Conservation (phyloP, 1,139 yeast genomes). For the Schizosaccharomyces versatilis region DNA sequence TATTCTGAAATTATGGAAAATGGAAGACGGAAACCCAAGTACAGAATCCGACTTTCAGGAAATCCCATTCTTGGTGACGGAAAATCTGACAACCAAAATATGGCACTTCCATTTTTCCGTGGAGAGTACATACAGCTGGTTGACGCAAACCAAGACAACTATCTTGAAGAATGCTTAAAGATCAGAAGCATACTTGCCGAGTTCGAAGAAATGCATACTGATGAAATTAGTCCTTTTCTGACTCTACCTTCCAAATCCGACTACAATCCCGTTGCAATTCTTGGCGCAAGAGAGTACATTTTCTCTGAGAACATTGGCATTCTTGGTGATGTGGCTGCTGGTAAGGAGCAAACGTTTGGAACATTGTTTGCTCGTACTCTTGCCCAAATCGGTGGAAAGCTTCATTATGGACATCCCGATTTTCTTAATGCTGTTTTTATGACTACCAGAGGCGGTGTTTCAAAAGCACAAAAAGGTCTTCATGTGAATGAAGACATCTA, state of each 20-base stretch:
- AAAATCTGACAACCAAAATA: slow-evolving; percentile 97
- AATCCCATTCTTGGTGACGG: slow-evolving; percentile 98
- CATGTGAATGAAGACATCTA: slow-evolving; percentile 97
- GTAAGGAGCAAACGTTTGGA: slow-evolving; percentile 98
- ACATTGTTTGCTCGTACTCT: slow-evolving; percentile 91
- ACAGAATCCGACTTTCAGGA: slow-evolving; percentile 93
- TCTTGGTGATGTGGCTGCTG: slow-evolving; percentile 98
- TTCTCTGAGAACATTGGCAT: slow-evolving; percentile 98
- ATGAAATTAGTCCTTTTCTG: slow-evolving; percentile 31
- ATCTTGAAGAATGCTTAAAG: slow-evolving; percentile 93
- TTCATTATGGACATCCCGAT: slow-evolving; percentile 99
- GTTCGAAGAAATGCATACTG: slow-evolving; percentile 83
- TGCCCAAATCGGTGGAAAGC: slow-evolving; percentile 95
- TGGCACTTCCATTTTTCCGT: slow-evolving; percentile 86
- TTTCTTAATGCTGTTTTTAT: slow-evolving; percentile 80
- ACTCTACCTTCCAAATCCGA: slow-evolving; percentile 24
- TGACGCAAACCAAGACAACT: slow-evolving; percentile 97
- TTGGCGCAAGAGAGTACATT: slow-evolving; percentile 98
- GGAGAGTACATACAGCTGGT: slow-evolving; percentile 96
- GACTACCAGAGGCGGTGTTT: slow-evolving; percentile 98
- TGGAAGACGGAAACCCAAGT: slow-evolving; percentile 96
- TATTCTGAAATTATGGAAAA: slow-evolving; percentile 94
- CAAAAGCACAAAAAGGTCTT: slow-evolving; percentile 95
- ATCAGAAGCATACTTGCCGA: slow-evolving; percentile 93
- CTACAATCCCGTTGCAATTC: slow-evolving; percentile 73